Base-by-base conservation (phyloP, 2,329 filamentous ascomycete species). In the Cryphonectria carpinicola region DNA sequence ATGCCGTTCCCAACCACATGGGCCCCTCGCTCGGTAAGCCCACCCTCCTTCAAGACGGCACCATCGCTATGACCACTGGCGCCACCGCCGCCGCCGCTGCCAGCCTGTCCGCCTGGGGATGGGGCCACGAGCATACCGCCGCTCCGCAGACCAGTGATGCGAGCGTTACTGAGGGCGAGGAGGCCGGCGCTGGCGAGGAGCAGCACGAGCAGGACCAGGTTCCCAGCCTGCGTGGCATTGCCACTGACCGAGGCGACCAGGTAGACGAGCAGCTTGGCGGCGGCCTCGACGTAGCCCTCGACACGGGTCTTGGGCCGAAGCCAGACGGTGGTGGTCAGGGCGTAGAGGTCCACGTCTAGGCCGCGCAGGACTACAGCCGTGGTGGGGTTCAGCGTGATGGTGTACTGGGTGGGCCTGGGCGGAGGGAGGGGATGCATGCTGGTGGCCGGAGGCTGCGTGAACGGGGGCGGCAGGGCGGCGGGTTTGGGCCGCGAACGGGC, bases 281-380 rank as follows among this genome's bases (percentile, higher is more conserved):
- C 76, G 0, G 86, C 86, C 72, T 86, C 84, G 67, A 87, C 78
- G 74, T 85, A 87, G 41, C 84, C 82, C 73, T 90, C 85, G 2
- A 83, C 63, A 37, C 81, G 78, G 0, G 85, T 87, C 76, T 86
- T 84, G 54, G 84, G 80, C 14, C 83, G 81, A 62, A 91, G 78
- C 88, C 88, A 91, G 39, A 82, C 75, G 3, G 86, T 84, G 3
- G 86, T 84, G 1, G 88, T 90, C 56, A 90, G 82, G 41, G 88
- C 88, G 70, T 87, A 87, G 8, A 91, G 80, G 75, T 90, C 89
- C 43, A 85, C 82, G 10, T 85, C 81, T 4, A 81, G 76, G 5
- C 89, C 89, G 39, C 84, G 82, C 58, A 91, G 81, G 17, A 85
- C 80, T 1, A 90, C 82, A 22, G 67, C 65, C 28, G 73, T 69